Base-by-base conservation (phyloP, 2,329 filamentous ascomycete species). In the Alternaria solani region DNA sequence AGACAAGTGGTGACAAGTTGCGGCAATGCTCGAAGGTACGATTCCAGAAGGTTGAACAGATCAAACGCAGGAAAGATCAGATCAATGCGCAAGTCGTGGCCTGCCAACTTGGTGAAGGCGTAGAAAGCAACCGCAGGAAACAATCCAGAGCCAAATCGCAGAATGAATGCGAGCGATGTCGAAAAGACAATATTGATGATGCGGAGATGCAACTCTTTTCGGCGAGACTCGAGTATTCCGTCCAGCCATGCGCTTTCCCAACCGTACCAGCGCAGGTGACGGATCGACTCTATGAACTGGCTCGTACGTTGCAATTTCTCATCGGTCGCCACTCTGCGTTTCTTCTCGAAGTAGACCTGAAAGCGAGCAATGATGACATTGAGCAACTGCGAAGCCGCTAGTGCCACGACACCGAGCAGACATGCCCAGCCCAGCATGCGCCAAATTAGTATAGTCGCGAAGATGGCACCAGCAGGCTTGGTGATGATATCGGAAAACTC, bases 31-130 rank as follows among this genome's bases (percentile, higher is more conserved):
- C 89, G 88, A 49, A 97, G 81, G 61, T 88, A 91, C 1, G 81
- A 83, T 68, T 94, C 91, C 11, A 97, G 81, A 81, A 94, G 87
- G 1, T 83, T 82, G 70, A 97, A 96, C 0, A 97, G 83, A 62
- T 94, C 89, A 2, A 97, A 82, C 0, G 93, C 93, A 0, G 93
- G 93, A 75, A 96, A 97, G 9, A 93, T 93, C 26, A 96, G 84
- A 62, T 96, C 91, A 36, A 96, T 88, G 0, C 88, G 88, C 8
- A 97, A 79, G 0, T 88, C 85, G 48, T 87, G 83, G 0, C 87
- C 86, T 5, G 90, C 88, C 39, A 94, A 75, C 11, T 90, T 84
- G 0, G 93, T 95, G 75, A 93, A 96, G 0, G 92, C 89, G 66
- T 89, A 92, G 68, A 97, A 93, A 1, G 91, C 91, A 2, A 90